A percentile compares a stretch with the other conserved stretches of the same genome.
Evolutionary conservation across 176 grass and related monocot genomes (phyloP).

Genomic region (Hordeum marinum): DNA sequence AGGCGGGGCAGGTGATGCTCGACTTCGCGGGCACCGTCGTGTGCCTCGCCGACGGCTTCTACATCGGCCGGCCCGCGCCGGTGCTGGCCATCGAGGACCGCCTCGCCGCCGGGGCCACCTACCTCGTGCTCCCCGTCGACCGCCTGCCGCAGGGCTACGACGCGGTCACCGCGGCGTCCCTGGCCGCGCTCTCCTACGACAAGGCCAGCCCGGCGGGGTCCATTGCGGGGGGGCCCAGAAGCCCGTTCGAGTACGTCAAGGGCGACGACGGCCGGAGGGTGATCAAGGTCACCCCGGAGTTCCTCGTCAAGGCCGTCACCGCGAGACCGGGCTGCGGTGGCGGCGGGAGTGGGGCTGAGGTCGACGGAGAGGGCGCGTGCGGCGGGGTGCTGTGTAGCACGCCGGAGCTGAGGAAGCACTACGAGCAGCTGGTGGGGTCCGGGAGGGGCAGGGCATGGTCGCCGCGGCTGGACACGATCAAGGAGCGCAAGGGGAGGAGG

Average conservation of each 20-base stretch:
- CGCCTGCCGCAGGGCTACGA: conserved; percentile 46
- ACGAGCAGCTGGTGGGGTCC: conserved; percentile 76
- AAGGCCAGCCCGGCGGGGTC: background rate
- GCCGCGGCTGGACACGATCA: conserved; percentile 73
- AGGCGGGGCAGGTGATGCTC: conserved; percentile 67
- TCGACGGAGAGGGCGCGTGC: background rate
- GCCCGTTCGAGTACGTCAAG: conserved; percentile 73
- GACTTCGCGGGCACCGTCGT: conserved; percentile 49
- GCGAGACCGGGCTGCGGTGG: background rate
- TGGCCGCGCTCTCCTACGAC: conserved; percentile 47
- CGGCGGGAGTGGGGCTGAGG: background rate
- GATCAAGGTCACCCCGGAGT: conserved; percentile 77
- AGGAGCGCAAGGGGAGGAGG: conserved; percentile 46
- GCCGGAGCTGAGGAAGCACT: conserved; percentile 93
- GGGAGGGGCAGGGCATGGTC: conserved; percentile 59
- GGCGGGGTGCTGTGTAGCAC: conserved; percentile 61
- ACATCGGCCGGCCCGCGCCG: conserved; percentile 51
- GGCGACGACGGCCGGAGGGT: conserved; percentile 45
- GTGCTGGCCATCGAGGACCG: conserved; percentile 62
- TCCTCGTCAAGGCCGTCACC: conserved; percentile 49
- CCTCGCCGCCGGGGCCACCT: conserved; percentile 44
- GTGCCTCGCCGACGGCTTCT: conserved; percentile 72
- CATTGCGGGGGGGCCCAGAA: conserved; percentile 26
- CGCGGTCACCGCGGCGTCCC: conserved; percentile 42
- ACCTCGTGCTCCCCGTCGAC: conserved; percentile 80